These are phyloP conservation scores for Scalesia atractyloides DNA, from an alignment of 129 eudicot species.

Conservation along the genomic window DNA sequence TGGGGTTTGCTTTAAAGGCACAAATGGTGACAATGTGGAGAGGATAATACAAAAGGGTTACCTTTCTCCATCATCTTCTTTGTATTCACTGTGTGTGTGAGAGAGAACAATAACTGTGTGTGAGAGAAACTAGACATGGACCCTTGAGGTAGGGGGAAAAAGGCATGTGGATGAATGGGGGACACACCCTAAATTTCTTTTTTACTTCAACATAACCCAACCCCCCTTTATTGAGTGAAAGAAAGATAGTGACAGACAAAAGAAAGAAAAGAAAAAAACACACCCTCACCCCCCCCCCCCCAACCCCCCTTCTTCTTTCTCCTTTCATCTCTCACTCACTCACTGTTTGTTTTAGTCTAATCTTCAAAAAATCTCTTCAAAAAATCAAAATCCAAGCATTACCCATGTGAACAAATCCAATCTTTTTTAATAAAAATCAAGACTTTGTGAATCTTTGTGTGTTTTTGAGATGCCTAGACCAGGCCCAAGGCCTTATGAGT, in stretches of 20 bases:
- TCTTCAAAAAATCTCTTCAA: too few species aligned
- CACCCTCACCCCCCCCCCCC: too few species aligned
- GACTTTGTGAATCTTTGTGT: constrained; percentile 13
- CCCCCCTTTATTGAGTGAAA: constrained; percentile 29
- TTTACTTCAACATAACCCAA: constrained; percentile 16
- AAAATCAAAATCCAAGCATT: not conserved
- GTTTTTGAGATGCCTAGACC: constrained; percentile 79
- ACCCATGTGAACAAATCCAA: constrained; percentile 1
- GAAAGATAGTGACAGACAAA: constrained; percentile 28
- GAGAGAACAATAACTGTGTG: constrained; percentile 2
- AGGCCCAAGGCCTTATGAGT: constrained; percentile 94
- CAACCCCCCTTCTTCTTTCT: not conserved
- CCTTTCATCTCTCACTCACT: constrained; percentile 11
- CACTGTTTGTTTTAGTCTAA: constrained; percentile 23
- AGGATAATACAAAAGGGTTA: constrained; percentile 15
- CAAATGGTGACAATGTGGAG: constrained; percentile 53
- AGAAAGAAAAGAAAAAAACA: constrained; percentile 5
- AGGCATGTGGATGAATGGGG: constrained; percentile 86
- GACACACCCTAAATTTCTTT: constrained; percentile 39
- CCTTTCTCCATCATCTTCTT: constrained; percentile 24
- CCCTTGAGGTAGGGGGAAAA: constrained; percentile 54
- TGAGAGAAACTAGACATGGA: constrained; percentile 33
- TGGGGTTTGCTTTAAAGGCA: constrained; percentile 46
- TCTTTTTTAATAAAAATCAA: not conserved
- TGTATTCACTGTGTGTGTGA: not conserved